Percentiles rank a stretch among this genome's conserved stretches.
These are phyloP conservation scores for Aspergillus sclerotioniger DNA, from an alignment of 495 filamentous ascomycete genomes.

Conservation along the genomic window DNA sequence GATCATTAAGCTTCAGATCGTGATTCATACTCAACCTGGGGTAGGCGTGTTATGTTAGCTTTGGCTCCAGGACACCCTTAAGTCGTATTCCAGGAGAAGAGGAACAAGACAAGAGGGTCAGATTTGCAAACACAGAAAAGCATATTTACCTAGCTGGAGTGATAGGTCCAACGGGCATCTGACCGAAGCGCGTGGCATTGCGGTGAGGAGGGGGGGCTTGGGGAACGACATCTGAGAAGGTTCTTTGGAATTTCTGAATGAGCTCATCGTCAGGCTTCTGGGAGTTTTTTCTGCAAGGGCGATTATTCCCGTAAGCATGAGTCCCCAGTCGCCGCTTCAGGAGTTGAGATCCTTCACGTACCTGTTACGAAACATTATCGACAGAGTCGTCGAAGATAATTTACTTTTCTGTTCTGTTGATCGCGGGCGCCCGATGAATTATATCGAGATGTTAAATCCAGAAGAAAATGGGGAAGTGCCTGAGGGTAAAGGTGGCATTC, in stretches of 20 bases:
- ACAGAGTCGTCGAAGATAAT: neutral
- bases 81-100: neutral
- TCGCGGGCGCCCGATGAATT: neutral
- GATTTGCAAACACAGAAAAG: neutral
- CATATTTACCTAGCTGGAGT: constrained; percentile 29
- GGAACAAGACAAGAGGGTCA: neutral
- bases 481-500: constrained; percentile 10
- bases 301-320: constrained; percentile 14
- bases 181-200: constrained; percentile 8
- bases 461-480: constrained; percentile 1
- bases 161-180: constrained; percentile 17
- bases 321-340: neutral
- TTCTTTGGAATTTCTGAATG: constrained; percentile 77
- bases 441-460: neutral
- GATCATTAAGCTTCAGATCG: constrained; percentile 73
- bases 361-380: constrained; percentile 46
- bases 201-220: constrained; percentile 16
- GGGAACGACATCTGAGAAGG: constrained; percentile 65
- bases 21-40: constrained; percentile 43
- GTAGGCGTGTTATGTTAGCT: constrained; percentile 7
- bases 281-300: constrained; percentile 61
- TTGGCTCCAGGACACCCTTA: neutral
- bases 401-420: neutral
- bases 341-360: constrained; percentile 16
- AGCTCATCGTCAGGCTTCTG: constrained; percentile 87